Base-by-base conservation (phyloP, 148 eudicot species). In the Oxyria digyna region DNA sequence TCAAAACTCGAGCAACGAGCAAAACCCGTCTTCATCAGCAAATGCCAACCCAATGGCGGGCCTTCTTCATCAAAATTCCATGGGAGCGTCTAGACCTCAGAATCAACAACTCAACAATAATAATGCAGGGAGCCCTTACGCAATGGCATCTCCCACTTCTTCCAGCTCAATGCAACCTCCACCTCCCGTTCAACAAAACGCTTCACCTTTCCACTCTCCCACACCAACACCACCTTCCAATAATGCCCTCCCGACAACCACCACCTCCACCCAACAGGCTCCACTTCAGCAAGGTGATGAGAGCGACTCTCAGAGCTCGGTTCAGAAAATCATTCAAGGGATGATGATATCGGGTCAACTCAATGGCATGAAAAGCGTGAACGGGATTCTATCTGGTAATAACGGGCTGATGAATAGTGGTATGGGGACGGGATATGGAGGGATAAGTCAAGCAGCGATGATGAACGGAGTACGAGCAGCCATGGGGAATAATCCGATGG, bases 21-120 rank as follows among this genome's bases (percentile, higher is more conserved):
- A 49, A 37, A 66, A 35, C 14, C 67, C 9, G 41, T 38, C 89
- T 48, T 74, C 94, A 31, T 73, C 87, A 54, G 71, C 97, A 48
- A 50, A 83, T 13, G 27, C 69, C 2, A 37, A 29, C 6, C 29
- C 69, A 18, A 37, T 66, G 42, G 13, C 69, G n/a, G 43, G 81
- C 77, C 74, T 72, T 91, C 52, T 80, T 91, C 29, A 85, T 71
- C 13, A 87, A 87, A 50, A 89, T 87, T 70, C 97, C 87, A 64
- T 90, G 27, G 31, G 77, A n/a, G n/a, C n/a, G 72, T 86, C 96
- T 1, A 85, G 84, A 88, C 87, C 73, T 78, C 95, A 83, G 71
- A 87, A 81, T 68, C 41, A 38, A 38, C 41, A 38, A 38, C 82
- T 89, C 3, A 70, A 83, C 29, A 65, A n/a, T 73, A 65, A n/a